Evolutionary conservation across 2,329 filamentous ascomycete genomes (phyloP), one percentile per base, ranked within the genome.

Genomic region (Colletotrichum sp.): DNA sequence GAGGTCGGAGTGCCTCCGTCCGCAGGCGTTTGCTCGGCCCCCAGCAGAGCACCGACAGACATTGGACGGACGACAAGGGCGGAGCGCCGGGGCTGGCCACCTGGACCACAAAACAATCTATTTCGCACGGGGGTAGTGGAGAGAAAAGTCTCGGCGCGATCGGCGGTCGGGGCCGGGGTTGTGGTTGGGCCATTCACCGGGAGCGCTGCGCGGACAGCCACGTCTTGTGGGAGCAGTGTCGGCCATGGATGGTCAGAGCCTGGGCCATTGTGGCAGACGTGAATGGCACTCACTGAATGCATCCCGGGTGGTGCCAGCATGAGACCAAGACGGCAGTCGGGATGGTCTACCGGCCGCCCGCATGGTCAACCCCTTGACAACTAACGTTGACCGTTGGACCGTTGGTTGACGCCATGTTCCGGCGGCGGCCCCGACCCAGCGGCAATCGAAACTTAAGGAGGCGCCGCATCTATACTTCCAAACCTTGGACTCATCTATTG

Each of bases 131-230:
- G 65, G 32, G 36, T 57, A 34, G 70, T 73, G 73, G 73, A 67
- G 73, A 24, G n/a, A n/a, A 65, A 68, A 32, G 70, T 69, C 73
- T 76, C 64, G 73, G 73, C 73, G 70, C 30, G 70, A 76, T 76
- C 70, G 73, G 70, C 64, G 57, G 16, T 49, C 69, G 62, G 73
- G 44, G 55, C 59, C 64, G 69, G 70, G 69, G 73, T 59, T 73
- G 70, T 73, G 59, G 70, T 49, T 73, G 64, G 59, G 15, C 55
- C 26, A 65, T 44, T 30, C 44, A 13, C 32, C 72, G 69, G 63
- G 63, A 62, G 28, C 10, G 39, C 62, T 30, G 39, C 55, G 36
- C 62, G 49, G 60, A 52, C 44, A 36, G 49, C 60, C 69, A 44
- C 52, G 18, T 71, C n/a, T 66, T 16, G 44, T 55, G 24, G 44